These are phyloP conservation scores for Trypanosoma vivax DNA, from an alignment of 208 protist species.

Conservation along the genomic window DNA sequence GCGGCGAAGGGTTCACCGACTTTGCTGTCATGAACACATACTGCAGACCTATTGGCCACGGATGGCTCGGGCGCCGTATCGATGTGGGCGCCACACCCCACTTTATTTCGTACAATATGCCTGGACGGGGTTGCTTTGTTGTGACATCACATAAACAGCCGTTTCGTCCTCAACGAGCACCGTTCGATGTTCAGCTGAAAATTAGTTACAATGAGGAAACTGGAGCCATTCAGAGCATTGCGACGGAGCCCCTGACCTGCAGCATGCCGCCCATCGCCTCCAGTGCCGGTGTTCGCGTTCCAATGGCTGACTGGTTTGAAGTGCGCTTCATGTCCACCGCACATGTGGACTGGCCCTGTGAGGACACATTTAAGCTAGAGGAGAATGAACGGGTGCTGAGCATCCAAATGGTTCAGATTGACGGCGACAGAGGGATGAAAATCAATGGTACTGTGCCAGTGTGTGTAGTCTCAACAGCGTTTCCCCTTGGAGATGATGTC, in stretches of 20 bases:
- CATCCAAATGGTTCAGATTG: slow-evolving; percentile 41
- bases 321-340: slow-evolving; percentile 49
- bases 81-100: slow-evolving; percentile 76
- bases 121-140: slow-evolving; percentile 61
- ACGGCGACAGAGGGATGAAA: slow-evolving; percentile 44
- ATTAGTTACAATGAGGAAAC: slow-evolving; percentile 47
- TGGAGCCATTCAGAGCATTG: slow-evolving; percentile 25
- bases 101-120: slow-evolving; percentile 64
- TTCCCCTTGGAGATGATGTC: slow-evolving; percentile 81
- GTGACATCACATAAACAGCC: slow-evolving; percentile 54
- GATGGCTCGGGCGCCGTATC: slow-evolving; percentile 72
- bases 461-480: slow-evolving; percentile 76
- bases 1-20: slow-evolving; percentile 69
- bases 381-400: slow-evolving; percentile 80
- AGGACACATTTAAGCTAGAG: slow-evolving; percentile 46
- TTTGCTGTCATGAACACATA: slow-evolving; percentile 67
- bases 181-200: slow-evolving; percentile 79
- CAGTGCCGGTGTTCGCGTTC: slow-evolving; percentile 42
- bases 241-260: slow-evolving; percentile 29
- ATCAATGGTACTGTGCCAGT: slow-evolving; percentile 36
- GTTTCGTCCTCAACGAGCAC: slow-evolving; percentile 54
- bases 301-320: slow-evolving; percentile 60
- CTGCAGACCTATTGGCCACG: slow-evolving; percentile 27
- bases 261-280: slow-evolving; percentile 26
- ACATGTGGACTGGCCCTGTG: slow-evolving; percentile 30